Evolutionary conservation across 2,329 filamentous ascomycete species (phyloP).

Genomic region (Aureobasidium musti): DNA sequence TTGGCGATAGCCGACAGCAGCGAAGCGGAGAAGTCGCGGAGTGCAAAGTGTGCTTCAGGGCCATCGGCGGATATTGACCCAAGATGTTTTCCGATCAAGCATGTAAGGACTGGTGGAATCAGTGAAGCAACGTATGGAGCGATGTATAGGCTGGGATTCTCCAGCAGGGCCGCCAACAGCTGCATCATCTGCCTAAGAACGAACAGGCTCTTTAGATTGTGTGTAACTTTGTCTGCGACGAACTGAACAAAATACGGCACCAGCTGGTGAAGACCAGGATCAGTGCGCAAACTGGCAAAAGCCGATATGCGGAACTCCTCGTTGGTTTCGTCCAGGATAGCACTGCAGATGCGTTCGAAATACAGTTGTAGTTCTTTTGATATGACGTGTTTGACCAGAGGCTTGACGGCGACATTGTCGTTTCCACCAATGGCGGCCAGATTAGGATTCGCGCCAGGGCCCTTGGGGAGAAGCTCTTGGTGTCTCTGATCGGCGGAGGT

Average conservation of each 20-base stretch:
- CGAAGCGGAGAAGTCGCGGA: constrained; percentile 81
- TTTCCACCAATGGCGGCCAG: constrained; percentile 80
- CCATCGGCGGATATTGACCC: constrained; percentile 56
- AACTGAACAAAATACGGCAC: constrained; percentile 97
- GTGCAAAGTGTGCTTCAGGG: constrained; percentile 67
- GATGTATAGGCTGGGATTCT: constrained; percentile 77
- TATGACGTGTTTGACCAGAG: constrained; percentile 91
- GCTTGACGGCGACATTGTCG: constrained; percentile 81
- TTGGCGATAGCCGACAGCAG: constrained; percentile 76
- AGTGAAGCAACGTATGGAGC: constrained; percentile 69
- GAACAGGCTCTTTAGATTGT: constrained; percentile 87
- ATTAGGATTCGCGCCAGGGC: constrained; percentile 81
- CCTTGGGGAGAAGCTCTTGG: constrained; percentile 86
- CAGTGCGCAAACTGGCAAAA: constrained; percentile 78
- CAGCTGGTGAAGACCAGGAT: constrained; percentile 91
- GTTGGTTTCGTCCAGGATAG: constrained; percentile 82
- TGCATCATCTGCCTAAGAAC: constrained; percentile 90
- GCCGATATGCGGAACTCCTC: constrained; percentile 86
- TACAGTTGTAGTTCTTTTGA: constrained; percentile 96
- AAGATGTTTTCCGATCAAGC: constrained; percentile 79
- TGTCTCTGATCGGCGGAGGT: constrained; percentile 72
- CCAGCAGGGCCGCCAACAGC: constrained; percentile 78
- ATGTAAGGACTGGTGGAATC: constrained; percentile 86
- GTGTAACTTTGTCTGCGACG: constrained; percentile 92
- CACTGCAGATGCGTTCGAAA: constrained; percentile 91